A percentile compares a stretch with the other conserved stretches of the same genome.
These are phyloP conservation scores for Malassezia slooffiae DNA, from an alignment of 1,284 basidiomycete genomes.

Conservation along the genomic window DNA sequence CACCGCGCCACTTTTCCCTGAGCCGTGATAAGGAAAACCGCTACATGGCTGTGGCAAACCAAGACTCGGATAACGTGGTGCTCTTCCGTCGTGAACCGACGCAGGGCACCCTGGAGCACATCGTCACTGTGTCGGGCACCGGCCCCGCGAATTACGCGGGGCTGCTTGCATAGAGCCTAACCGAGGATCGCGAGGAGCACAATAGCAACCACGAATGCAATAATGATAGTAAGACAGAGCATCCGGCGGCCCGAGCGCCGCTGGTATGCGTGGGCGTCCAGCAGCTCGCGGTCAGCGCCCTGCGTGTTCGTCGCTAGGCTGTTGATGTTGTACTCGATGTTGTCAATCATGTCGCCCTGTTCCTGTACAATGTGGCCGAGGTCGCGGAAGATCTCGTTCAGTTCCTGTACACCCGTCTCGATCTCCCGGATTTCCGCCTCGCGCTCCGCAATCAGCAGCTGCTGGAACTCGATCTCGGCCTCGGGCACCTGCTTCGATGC, in stretches of 20 bases:
- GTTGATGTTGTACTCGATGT: conserved; percentile 88
- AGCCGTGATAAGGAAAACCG: conserved; percentile 3
- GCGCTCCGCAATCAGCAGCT: conserved; percentile 86
- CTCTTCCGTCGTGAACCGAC: conserved; percentile 13
- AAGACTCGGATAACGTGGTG: conserved; percentile 8
- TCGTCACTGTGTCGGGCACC: too few species aligned
- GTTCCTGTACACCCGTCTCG: conserved; percentile 89
- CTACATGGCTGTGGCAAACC: conserved; percentile 17
- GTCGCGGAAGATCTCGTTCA: conserved; percentile 94
- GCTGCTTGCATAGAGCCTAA: too few species aligned
- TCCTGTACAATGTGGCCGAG: conserved; percentile 86
- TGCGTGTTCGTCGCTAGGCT: conserved; percentile 73
- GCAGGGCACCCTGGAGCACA: too few species aligned
- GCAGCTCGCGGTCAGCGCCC: conserved; percentile 75
- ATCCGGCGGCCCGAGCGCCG: conserved; percentile 81
- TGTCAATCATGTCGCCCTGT: conserved; percentile 91
- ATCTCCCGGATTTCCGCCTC: conserved; percentile 93
- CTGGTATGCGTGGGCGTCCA: conserved; percentile 84
- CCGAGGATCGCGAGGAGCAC: conserved; percentile 75
- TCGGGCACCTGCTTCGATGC: conserved; percentile 22
- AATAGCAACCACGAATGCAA: conserved; percentile 74
- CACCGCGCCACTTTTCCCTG: conserved; percentile 5
- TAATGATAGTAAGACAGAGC: conserved; percentile 75
- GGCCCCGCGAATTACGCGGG: too few species aligned
- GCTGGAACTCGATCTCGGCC: conserved; percentile 92